phyloP scores from a whole-genome alignment of 106 monocot genomes.

The Apostasia shenzhenica region DNA sequence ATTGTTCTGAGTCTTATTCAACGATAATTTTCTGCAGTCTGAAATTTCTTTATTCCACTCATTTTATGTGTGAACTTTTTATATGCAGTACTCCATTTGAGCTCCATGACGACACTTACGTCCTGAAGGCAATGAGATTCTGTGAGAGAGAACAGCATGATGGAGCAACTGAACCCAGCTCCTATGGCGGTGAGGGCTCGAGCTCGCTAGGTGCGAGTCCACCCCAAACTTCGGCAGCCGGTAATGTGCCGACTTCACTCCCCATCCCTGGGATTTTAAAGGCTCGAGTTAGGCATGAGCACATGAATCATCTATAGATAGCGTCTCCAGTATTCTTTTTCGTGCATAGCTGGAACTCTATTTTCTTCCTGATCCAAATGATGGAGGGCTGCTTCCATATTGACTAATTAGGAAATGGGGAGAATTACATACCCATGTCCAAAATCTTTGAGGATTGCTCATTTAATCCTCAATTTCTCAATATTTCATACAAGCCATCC shows the following conservation, averaged over 20 bases:
- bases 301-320: neutral
- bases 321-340: too few species aligned
- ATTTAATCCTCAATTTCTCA: too few species aligned
- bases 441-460: too few species aligned
- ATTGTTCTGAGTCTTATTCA: too few species aligned
- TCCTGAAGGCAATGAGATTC: slow-evolving; percentile 87
- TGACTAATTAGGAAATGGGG: too few species aligned
- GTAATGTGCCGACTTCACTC: slow-evolving; percentile 37
- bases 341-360: too few species aligned
- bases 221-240: slow-evolving; percentile 18
- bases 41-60: neutral
- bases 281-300: slow-evolving; percentile 48
- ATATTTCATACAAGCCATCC: too few species aligned
- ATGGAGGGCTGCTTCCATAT: too few species aligned
- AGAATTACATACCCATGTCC: too few species aligned
- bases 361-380: too few species aligned
- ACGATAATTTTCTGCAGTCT: too few species aligned
- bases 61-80: neutral
- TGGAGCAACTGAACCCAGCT: slow-evolving; percentile 19
- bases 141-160: slow-evolving; percentile 43
- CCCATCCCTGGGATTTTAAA: slow-evolving; percentile 70
- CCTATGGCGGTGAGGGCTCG: slow-evolving; percentile 45
- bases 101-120: slow-evolving; percentile 83
- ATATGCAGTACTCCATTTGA: slow-evolving; percentile 88
- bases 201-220: slow-evolving; percentile 15